phyloP scores from a whole-genome alignment of 352 stramenopile species.

The Phytopythium kandeliae region DNA sequence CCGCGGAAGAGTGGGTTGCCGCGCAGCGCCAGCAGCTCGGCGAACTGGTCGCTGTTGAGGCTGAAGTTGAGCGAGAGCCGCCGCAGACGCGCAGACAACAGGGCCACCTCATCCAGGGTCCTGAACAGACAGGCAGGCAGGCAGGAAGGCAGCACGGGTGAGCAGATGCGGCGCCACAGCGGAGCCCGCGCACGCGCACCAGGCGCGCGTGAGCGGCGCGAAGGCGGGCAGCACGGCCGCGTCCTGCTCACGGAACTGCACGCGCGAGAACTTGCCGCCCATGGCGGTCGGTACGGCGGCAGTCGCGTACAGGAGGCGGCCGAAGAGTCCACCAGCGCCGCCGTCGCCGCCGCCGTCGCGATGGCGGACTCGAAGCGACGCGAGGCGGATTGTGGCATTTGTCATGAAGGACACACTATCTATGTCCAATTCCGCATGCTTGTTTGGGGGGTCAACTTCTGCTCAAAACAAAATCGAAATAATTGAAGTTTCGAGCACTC shows the following conservation, averaged over 20 bases:
- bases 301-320: no score
- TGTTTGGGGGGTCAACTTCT: no score
- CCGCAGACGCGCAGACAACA: constrained; percentile 48
- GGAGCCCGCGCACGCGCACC: constrained; percentile 15
- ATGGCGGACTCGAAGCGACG: no score
- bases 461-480: no score
- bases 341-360: no score
- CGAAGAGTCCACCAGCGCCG: no score
- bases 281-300: constrained; percentile 17
- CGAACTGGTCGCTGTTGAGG: constrained; percentile 54
- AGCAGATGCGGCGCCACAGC: not conserved
- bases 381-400: no score
- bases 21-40: constrained; percentile 53
- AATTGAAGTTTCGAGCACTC: no score
- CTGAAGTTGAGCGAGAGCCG: constrained; percentile 75
- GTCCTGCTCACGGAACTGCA: constrained; percentile 73
- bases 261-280: constrained; percentile 65
- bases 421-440: no score
- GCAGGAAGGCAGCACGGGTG: not conserved
- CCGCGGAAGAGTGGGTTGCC: constrained; percentile 51
- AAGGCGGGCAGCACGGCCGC: constrained; percentile 53
- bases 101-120: constrained; percentile 46
- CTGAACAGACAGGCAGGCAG: constrained; percentile 9
- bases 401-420: no score
- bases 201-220: constrained; percentile 61